Conservation (phyloP, 805 yeast species). For the Saccharomycopsis guyanensis region DNA sequence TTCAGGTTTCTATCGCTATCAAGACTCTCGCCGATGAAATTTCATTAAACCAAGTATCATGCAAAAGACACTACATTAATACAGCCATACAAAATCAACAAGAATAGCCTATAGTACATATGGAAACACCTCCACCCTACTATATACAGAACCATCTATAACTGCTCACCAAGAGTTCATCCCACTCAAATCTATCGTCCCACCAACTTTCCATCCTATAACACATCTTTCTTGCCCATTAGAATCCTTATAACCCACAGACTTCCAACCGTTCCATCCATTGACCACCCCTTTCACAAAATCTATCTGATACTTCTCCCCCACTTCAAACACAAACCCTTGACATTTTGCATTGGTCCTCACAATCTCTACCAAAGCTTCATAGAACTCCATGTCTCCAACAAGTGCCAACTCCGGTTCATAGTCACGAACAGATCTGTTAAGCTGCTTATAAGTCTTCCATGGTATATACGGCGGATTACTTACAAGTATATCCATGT, state of each 20-base stretch:
- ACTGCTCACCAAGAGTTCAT: too few species aligned
- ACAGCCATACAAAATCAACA: too few species aligned
- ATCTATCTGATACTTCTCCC: conserved; percentile 49
- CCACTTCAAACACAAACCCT: conserved; percentile 74
- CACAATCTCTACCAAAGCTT: conserved; percentile 42
- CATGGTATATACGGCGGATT: conserved; percentile 85
- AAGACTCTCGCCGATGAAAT: too few species aligned
- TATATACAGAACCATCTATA: too few species aligned
- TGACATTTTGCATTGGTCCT: conserved; percentile 34
- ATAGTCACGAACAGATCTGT: conserved; percentile 54
- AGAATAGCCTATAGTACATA: too few species aligned
- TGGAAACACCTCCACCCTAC: too few species aligned
- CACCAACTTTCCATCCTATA: conserved; percentile 44
- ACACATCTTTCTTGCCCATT: conserved; percentile 50
- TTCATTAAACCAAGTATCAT: too few species aligned
- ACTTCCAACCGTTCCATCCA: conserved; percentile 36
- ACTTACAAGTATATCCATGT: conserved; percentile 54
- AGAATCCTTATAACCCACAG: conserved; percentile 44
- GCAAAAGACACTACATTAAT: too few species aligned
- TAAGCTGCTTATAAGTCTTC: conserved; percentile 39
- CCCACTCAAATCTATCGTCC: not conserved
- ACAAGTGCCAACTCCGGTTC: conserved; percentile 80
- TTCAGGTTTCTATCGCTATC: too few species aligned
- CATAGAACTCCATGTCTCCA: conserved; percentile 69
- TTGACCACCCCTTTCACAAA: conserved; percentile 28